A percentile compares a stretch with the other conserved stretches of the same genome.
Evolutionary conservation across 805 yeast species (phyloP).

Genomic region (Metschnikowia picachoensis): DNA sequence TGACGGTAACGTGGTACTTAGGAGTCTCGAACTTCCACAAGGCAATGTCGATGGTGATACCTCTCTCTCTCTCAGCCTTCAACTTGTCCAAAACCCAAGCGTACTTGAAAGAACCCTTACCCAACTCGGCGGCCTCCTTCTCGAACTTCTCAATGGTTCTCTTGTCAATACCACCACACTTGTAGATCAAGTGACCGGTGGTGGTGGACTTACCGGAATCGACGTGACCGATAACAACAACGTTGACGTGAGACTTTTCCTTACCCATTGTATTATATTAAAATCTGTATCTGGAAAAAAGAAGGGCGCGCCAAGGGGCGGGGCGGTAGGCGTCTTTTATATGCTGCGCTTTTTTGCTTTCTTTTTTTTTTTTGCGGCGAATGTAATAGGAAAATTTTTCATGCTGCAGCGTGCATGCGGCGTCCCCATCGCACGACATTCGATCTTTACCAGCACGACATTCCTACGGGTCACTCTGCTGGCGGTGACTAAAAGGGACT

Average conservation of each 20-base stretch:
- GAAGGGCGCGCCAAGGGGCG: not conserved
- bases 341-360: constrained; percentile 9
- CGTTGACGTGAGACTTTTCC: constrained; percentile 97
- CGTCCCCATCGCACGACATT: constrained; percentile 4
- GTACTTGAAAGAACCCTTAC: constrained; percentile 96
- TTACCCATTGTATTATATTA: constrained; percentile 54
- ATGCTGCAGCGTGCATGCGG: constrained; percentile 2
- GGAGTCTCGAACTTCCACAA: constrained; percentile 92
- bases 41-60: constrained; percentile 94
- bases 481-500: not conserved
- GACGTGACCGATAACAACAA: constrained; percentile 99
- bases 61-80: constrained; percentile 95
- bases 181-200: constrained; percentile 98
- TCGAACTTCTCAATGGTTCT: constrained; percentile 98
- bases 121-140: constrained; percentile 96
- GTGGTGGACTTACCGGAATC: constrained; percentile 96
- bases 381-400: constrained; percentile 3
- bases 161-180: constrained; percentile 99
- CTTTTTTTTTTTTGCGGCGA: constrained; percentile 3
- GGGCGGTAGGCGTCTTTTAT: constrained; percentile 11
- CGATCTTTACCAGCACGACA: constrained; percentile 4
- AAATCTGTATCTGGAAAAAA: constrained; percentile 1
- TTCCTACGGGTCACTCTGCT: not conserved
- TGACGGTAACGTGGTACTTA: constrained; percentile 83
- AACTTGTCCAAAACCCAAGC: constrained; percentile 96